A percentile compares a stretch with the other conserved stretches of the same genome.
phyloP scores from a whole-genome alignment of 1,139 yeast species.

The Yamadazyma atmosphaerica region DNA sequence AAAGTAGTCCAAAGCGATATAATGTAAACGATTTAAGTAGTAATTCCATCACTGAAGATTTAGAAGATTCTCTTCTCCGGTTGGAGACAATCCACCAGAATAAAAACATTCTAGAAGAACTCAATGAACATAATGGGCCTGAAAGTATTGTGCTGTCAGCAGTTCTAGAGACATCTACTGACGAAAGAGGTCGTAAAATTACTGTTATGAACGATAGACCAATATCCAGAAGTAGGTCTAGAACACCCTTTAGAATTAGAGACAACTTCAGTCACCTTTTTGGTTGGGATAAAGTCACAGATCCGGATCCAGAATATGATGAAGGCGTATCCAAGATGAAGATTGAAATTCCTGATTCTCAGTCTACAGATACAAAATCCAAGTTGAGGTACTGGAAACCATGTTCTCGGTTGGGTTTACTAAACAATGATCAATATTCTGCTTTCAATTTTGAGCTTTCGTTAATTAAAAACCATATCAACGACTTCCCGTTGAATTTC shows the following conservation, averaged over 20 bases:
- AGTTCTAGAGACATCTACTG: conserved; percentile 1
- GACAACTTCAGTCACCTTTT: conserved; percentile 18
- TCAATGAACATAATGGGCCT: not conserved
- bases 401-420: conserved; percentile 18
- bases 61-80: conserved; percentile 11
- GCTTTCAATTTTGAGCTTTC: conserved; percentile 15
- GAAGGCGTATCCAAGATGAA: not conserved
- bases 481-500: conserved; percentile 20
- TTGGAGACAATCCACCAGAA: not conserved
- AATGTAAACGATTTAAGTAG: conserved; percentile 8
- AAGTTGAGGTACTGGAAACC: conserved; percentile 11
- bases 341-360: not conserved
- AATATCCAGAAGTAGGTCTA: conserved; percentile 9
- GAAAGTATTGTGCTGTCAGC: not conserved
- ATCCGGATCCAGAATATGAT: not conserved
- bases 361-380: not conserved
- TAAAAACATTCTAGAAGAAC: not conserved
- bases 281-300: conserved; percentile 11
- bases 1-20: conserved; percentile 11
- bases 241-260: conserved; percentile 21
- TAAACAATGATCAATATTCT: conserved; percentile 14
- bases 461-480: conserved; percentile 11
- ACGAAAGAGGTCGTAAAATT: conserved; percentile 11
- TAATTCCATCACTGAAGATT: conserved; percentile 11
- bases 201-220: conserved; percentile 6